Evolutionary conservation across 2,329 filamentous ascomycete genomes (phyloP).

Genomic region (Phialophora verrucosa): DNA sequence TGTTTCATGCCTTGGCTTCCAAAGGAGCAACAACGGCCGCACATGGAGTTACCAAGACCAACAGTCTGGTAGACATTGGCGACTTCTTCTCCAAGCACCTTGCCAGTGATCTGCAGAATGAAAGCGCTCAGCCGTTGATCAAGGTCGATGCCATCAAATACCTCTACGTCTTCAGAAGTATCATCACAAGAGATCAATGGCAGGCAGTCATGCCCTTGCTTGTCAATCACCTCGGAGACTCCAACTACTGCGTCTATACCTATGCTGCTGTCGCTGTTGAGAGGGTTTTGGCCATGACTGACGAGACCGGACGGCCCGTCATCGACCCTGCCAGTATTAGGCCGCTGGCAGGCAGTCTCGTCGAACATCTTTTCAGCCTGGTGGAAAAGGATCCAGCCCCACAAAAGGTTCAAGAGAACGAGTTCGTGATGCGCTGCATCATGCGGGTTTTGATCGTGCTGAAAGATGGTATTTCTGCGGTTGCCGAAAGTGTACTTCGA

Average conservation of each 20-base stretch:
- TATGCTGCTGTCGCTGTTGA: constrained; percentile 98
- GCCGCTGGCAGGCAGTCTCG: constrained; percentile 80
- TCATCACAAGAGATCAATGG: constrained; percentile 91
- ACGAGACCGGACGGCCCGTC: constrained; percentile 73
- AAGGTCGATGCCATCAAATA: constrained; percentile 99
- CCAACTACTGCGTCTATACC: constrained; percentile 95
- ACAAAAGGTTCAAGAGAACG: constrained; percentile 96
- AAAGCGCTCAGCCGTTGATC: constrained; percentile 77
- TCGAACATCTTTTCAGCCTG: constrained; percentile 87
- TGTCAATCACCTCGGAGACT: constrained; percentile 85
- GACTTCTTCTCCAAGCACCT: constrained; percentile 95
- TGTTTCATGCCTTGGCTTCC: constrained; percentile 91
- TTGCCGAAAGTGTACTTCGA: constrained; percentile 77
- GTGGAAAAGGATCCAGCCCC: constrained; percentile 84
- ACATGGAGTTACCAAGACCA: constrained; percentile 89
- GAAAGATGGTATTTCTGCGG: constrained; percentile 75
- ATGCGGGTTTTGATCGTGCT: constrained; percentile 97
- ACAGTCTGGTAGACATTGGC: constrained; percentile 83
- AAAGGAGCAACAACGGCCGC: constrained; percentile 86
- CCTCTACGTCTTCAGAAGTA: constrained; percentile 94
- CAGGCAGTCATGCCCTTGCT: constrained; percentile 85
- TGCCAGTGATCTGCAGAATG: constrained; percentile 81
- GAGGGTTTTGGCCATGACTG: constrained; percentile 81
- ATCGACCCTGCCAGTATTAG: constrained; percentile 80
- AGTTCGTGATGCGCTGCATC: constrained; percentile 97